These are phyloP conservation scores for Wickerhamomyces chambardii DNA, from an alignment of 805 yeast species.

Conservation along the genomic window DNA sequence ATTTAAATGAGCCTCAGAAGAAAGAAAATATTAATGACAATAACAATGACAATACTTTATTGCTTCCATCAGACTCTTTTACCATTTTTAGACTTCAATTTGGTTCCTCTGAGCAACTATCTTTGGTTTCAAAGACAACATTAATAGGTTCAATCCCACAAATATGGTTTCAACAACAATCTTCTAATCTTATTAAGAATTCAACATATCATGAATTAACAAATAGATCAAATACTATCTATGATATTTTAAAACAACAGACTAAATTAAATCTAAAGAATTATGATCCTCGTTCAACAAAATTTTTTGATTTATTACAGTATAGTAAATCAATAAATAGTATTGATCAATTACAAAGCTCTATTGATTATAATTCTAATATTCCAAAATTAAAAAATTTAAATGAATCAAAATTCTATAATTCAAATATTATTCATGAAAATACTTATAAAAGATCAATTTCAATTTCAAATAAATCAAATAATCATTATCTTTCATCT, in stretches of 20 bases:
- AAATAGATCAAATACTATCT: constrained; percentile 3
- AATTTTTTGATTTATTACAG: no score
- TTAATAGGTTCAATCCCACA: constrained; percentile 53
- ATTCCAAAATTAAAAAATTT: no score
- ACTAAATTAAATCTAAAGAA: no score
- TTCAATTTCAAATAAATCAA: no score
- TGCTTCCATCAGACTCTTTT: constrained; percentile 44
- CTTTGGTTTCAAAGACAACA: constrained; percentile 35
- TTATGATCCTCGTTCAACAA: no score
- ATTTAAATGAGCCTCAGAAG: no score
- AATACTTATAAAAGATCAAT: no score
- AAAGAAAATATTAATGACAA: not conserved
- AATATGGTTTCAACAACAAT: constrained; percentile 38
- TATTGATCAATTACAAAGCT: not conserved
- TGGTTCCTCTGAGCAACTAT: constrained; percentile 37
- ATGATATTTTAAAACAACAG: not conserved
- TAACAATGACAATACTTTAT: no score
- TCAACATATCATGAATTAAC: constrained; percentile 2
- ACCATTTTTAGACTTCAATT: constrained; percentile 53
- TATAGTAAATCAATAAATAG: constrained; percentile 3
- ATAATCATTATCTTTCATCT: no score
- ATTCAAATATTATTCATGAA: no score
- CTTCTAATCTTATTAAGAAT: constrained; percentile 14
- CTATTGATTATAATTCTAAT: no score
- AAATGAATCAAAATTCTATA: no score